Base-by-base conservation (phyloP, 371 early-diverging fungal genomes). In the Mortierella sp. region DNA sequence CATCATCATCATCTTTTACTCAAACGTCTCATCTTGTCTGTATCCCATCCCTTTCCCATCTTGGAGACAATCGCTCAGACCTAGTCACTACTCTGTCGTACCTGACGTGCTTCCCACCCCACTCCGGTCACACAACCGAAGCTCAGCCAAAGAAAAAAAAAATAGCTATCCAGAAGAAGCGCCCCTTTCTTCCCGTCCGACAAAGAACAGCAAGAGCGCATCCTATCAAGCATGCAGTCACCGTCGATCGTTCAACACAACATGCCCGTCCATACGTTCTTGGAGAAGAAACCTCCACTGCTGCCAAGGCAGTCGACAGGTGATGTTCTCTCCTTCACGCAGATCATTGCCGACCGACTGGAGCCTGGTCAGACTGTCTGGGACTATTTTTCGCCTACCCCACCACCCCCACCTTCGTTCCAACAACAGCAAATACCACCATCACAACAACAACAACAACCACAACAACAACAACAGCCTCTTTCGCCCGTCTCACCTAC, bases 311-410 rank as follows among this genome's bases (percentile, higher is more conserved):
- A 76, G 60, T 76, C 76, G 18, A 76, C 76, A 7, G 57, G 55
- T 46, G 76, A 76, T 18, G 68, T 76, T 45, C 68, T 76, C 16
- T 71, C 72, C 26, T 76, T 76, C 30, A 71, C 71, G 28, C 46
- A 76, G 14, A 76, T 76, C 62, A 76, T 76, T 59, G 62, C 67
- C 16, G 59, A 76, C 67, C 76, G 76, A n/a, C 76, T 76, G 1
- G 61, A 46, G 0, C 64, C 76, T 0, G 72, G 72, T 0, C 71
- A 76, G 28, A 76, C 30, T 25, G 72, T 76, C 19, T 76, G 76
- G 76, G 72, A 71, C n/a, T 76, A 60, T 62, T 71, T 76, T 29
- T 76, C 76, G 0, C 59, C 75, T 18, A 43, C 72, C 0, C 68
- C 66, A 21, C 56, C 16, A 53, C 53, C 19, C 11, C 53, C 23